Evolutionary conservation across 306 rosid genomes (phyloP), one percentile per base, ranked within the genome.

Genomic region (Lathyrus tuberosus): DNA sequence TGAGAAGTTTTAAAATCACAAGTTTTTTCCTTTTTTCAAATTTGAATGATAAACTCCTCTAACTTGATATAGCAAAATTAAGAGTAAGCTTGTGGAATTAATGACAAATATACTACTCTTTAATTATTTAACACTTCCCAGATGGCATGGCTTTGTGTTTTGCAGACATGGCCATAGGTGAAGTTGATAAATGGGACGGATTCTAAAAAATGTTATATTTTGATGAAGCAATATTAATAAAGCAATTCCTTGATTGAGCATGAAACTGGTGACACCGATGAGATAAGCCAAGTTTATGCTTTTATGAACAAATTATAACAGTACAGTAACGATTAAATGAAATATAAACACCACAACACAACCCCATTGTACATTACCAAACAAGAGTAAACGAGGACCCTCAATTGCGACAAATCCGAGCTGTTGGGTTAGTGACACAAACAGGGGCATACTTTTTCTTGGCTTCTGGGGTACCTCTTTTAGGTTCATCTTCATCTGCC

Each of bases 401-500:
- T 80, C 81, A 77, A 3, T 71, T 81, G 70, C 14, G 84, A 69
- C 91, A 79, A 56, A 84, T 69, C 63, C 57, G 72, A 46, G 88
- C 85, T 17, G 88, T 81, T 42, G 86, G 86, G 73, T 59, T 76
- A 44, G 83, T 86, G 38, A 83, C 87, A 81, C 88, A 86, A 77
- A 84, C 28, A 11, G 84, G 74, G n/a, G 59, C 78, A 76, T 86
- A 81, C 56, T 15, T 48, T 43, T 84, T 83, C 83, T 65, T 86
- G 14, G 84, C 91, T 73, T 79, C 86, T 1, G 83, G 69, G 16
- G 78, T 62, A 5, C 83, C 83, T 0, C 2, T 51, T 41, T 74
- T 79, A 0, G 84, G 88, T 81, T 80, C 80, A 8, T 51, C 40
- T 35, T 35, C 57, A 51, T 65, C 87, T 0, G 85, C 88, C 41